Conservation (phyloP, 2,329 filamentous ascomycete species). For the Neofusicoccum umdonicola region DNA sequence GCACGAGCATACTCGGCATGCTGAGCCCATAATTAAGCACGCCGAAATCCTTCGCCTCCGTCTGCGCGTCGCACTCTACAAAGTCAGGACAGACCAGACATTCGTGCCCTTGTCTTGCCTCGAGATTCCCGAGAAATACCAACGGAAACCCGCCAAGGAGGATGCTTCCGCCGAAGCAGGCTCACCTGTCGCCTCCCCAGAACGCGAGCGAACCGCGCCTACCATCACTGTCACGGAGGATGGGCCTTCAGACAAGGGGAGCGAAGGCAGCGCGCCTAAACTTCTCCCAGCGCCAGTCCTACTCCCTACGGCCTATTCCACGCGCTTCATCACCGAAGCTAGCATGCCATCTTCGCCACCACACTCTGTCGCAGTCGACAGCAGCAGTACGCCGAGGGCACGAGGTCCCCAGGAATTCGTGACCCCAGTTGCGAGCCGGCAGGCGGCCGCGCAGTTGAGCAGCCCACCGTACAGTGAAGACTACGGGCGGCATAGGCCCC, state of each 20-base stretch:
- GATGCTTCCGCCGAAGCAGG: slow-evolving; percentile 24
- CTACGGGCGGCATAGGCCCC: slow-evolving; percentile 21
- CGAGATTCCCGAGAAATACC: slow-evolving; percentile 25
- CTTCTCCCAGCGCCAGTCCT: slow-evolving; percentile 40
- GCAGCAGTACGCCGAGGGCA: slow-evolving; percentile 22
- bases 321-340: slow-evolving; percentile 33
- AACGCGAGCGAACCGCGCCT: slow-evolving; percentile 24
- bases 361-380: neutral
- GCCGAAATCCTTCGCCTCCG: slow-evolving; percentile 66
- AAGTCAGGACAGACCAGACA: slow-evolving; percentile 70
- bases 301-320: slow-evolving; percentile 38
- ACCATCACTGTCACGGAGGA: slow-evolving; percentile 32
- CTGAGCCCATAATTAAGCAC: slow-evolving; percentile 43
- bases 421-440: slow-evolving; percentile 17
- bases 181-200: slow-evolving; percentile 24
- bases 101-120: slow-evolving; percentile 63
- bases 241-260: neutral
- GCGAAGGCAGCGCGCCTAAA: slow-evolving; percentile 17
- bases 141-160: slow-evolving; percentile 26
- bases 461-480: slow-evolving; percentile 30
- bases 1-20: neutral
- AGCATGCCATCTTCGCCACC: slow-evolving; percentile 10
- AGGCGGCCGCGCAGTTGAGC: slow-evolving; percentile 23
- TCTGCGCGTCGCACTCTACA: slow-evolving; percentile 71
- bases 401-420: slow-evolving; percentile 18